A percentile compares a stretch with the other conserved stretches of the same genome.
phyloP scores from a whole-genome alignment of 2,329 filamentous ascomycete species.

The Fonsecaea multimorphosa region DNA sequence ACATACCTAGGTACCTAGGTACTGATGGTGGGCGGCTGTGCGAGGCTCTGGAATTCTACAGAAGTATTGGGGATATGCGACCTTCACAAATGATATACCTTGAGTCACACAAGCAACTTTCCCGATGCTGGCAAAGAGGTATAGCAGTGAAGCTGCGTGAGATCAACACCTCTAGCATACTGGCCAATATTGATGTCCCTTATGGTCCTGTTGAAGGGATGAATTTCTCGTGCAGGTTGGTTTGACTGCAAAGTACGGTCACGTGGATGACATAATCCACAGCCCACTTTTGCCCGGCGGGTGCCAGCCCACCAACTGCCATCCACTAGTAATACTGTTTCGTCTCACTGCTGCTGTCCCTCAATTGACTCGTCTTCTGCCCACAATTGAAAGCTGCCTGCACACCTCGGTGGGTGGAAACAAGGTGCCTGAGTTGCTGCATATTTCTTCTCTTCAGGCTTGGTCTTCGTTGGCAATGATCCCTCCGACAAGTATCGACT shows the following conservation, averaged over 20 bases:
- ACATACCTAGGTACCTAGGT: no score
- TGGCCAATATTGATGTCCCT: no score
- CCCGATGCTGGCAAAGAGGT: no score
- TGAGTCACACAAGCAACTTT: no score
- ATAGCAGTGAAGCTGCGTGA: no score
- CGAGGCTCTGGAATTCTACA: no score
- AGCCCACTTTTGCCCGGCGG: conserved; percentile 11
- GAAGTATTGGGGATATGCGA: no score
- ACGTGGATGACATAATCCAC: conserved; percentile 25
- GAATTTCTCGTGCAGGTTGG: no score
- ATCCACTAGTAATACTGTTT: conserved; percentile 10
- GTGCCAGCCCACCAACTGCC: conserved; percentile 9
- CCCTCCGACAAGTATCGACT: conserved; percentile 13
- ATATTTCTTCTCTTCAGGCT: background rate
- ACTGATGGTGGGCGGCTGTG: no score
- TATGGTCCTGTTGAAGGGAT: no score
- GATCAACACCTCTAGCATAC: no score
- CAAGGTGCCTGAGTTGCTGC: background rate
- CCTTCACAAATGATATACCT: no score
- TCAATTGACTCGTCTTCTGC: conserved; percentile 5
- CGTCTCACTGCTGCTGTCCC: conserved; percentile 16
- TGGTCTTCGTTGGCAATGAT: conserved; percentile 26
- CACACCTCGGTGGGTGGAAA: conserved; percentile 4
- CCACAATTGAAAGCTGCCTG: conserved; percentile 22
- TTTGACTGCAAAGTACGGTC: background rate